These are phyloP conservation scores for Chlamydomonas schloesseri DNA, from an alignment of 139 green algal genomes.

Conservation along the genomic window DNA sequence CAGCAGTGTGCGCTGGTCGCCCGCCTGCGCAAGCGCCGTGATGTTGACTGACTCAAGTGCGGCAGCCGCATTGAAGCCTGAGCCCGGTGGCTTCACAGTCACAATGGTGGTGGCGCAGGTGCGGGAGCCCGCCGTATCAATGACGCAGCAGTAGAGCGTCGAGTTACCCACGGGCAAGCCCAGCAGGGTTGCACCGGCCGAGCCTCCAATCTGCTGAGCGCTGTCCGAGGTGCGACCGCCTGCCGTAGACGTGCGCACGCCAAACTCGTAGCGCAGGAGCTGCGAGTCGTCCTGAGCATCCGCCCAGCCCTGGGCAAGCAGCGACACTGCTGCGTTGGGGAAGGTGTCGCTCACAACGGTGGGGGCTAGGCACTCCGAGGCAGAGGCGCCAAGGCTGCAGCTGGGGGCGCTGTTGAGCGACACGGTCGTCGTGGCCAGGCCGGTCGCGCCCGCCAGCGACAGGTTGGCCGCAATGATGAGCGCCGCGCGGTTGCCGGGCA, in stretches of 20 bases:
- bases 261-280: constrained; percentile 37
- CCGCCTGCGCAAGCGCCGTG: neutral
- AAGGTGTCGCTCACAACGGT: neutral
- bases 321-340: neutral
- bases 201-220: constrained; percentile 6
- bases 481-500: neutral
- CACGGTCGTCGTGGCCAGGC: neutral
- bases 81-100: neutral
- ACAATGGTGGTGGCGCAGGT: neutral
- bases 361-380: neutral
- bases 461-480: constrained; percentile 6
- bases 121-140: neutral
- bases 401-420: constrained; percentile 18
- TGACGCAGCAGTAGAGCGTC: neutral
- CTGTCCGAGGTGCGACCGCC: neutral
- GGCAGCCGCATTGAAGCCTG: neutral
- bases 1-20: neutral
- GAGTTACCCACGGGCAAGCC: neutral
- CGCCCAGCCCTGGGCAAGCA: neutral
- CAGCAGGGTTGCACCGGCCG: neutral
- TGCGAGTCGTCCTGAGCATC: neutral
- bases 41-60: neutral
- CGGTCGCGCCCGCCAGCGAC: neutral
- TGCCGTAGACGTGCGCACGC: neutral
- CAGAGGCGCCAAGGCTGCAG: neutral